Percentiles rank a stretch among this genome's conserved stretches.
phyloP scores from a whole-genome alignment of 148 eudicot species.

The Camellia lanceoleosa region DNA sequence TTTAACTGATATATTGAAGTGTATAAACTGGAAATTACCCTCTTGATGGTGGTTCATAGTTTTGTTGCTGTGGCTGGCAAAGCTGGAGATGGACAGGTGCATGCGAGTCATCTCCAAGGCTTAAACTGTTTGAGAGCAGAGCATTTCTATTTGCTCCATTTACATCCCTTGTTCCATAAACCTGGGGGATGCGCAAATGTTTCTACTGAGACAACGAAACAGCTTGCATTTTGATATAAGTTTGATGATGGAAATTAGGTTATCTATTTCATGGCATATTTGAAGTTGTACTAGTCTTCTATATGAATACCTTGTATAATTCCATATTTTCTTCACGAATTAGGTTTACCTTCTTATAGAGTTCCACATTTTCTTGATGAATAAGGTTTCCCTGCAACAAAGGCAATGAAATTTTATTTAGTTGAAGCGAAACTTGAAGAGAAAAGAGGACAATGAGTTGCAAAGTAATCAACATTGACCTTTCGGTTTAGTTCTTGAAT shows the following conservation, averaged over 20 bases:
- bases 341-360: conserved; percentile 60
- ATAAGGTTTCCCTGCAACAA: conserved; percentile 48
- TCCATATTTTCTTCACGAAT: conserved; percentile 47
- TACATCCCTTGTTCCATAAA: conserved; percentile 37
- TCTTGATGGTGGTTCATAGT: conserved; percentile 31
- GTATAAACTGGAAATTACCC: conserved; percentile 35
- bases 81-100: conserved; percentile 60
- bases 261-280: background rate
- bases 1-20: background rate
- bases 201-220: background rate
- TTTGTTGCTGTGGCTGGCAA: conserved; percentile 59
- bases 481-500: conserved; percentile 62
- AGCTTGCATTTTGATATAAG: background rate
- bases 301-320: conserved; percentile 47
- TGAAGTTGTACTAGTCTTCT: background rate
- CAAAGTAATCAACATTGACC: conserved; percentile 30
- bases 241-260: background rate
- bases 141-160: conserved; percentile 32
- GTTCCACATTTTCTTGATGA: conserved; percentile 68
- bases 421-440: conserved; percentile 6
- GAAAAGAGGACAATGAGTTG: background rate
- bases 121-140: conserved; percentile 20
- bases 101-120: conserved; percentile 41
- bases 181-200: conserved; percentile 32
- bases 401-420: conserved; percentile 12